Percentiles rank a stretch among this genome's conserved stretches.
Conservation (phyloP, 2,329 filamentous ascomycete species). For the Aspergillus tubingensis region DNA sequence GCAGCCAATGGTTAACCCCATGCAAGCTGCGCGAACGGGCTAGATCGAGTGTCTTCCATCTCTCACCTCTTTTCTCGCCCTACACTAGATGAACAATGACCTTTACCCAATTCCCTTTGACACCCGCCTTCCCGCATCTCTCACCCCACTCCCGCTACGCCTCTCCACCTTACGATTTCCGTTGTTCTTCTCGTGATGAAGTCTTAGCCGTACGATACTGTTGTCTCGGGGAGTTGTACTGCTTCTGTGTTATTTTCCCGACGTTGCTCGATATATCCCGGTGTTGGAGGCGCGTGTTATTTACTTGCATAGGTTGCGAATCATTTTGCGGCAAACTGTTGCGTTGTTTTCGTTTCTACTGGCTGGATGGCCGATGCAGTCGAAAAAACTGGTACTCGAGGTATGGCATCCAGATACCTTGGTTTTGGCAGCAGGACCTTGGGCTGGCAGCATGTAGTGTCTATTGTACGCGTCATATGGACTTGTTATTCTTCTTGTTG, state of each 20-base stretch:
- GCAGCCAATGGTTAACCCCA: conserved; percentile 50
- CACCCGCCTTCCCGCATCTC: conserved; percentile 11
- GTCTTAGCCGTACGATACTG: conserved; percentile 14
- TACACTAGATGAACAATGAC: conserved; percentile 2
- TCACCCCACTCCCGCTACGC: conserved; percentile 19
- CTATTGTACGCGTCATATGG: conserved; percentile 7
- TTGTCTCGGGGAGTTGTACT: conserved; percentile 9
- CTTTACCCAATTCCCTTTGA: conserved; percentile 5
- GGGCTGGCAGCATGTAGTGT: conserved; percentile 11
- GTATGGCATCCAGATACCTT: conserved; percentile 5
- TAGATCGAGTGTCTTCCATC: conserved; percentile 16
- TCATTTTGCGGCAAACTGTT: conserved; percentile 2
- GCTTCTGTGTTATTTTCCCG: conserved; percentile 2
- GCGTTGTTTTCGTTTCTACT: conserved; percentile 1
- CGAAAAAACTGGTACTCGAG: conserved; percentile 7
- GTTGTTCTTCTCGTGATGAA: conserved; percentile 15
- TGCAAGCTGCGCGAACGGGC: conserved; percentile 49
- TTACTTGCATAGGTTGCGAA: conserved; percentile 4
- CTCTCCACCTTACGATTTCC: conserved; percentile 3
- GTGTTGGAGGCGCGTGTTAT: conserved; percentile 5
- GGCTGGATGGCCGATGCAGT: conserved; percentile 1
- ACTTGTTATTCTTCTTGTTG: not conserved
- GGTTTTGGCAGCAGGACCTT: conserved; percentile 5
- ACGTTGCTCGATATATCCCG: conserved; percentile 7
- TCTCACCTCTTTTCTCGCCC: conserved; percentile 4